Conservation (phyloP, 345 rosid species). For the Salix udensis region DNA sequence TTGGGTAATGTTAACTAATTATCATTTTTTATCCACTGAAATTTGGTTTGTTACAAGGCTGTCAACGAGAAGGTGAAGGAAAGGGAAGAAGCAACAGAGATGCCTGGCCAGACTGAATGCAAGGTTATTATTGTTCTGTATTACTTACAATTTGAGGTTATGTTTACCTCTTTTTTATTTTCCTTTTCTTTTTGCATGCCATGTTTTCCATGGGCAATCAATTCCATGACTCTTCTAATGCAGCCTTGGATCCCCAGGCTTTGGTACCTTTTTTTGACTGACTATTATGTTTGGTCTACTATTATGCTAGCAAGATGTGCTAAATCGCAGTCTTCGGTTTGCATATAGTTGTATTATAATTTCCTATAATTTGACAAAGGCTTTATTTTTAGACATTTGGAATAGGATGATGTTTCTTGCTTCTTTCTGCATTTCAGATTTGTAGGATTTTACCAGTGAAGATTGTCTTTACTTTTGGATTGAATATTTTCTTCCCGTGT, state of each 20-base stretch:
- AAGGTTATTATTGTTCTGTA: conserved; percentile 47
- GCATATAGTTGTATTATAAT: neutral
- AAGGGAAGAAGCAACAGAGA: conserved; percentile 55
- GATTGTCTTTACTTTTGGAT: neutral
- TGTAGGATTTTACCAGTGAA: neutral
- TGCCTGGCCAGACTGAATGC: conserved; percentile 66
- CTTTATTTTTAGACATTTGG: neutral
- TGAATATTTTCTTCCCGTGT: neutral
- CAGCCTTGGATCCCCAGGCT: neutral
- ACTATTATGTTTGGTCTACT: neutral
- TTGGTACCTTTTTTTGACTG: neutral
- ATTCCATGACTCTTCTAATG: neutral
- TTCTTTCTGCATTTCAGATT: neutral
- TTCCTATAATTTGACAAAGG: neutral
- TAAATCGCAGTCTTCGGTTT: neutral
- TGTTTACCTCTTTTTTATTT: neutral
- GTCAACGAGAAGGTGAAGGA: conserved; percentile 59
- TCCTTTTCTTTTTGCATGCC: neutral
- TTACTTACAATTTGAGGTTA: neutral
- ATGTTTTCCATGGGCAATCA: neutral
- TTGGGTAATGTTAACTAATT: neutral
- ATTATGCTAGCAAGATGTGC: neutral
- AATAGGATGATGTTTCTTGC: neutral
- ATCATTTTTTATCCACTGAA: neutral
- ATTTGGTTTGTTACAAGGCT: conserved; percentile 37